These are phyloP conservation scores for Blastobotrys aristatus DNA, from an alignment of 1,139 yeast species.

Conservation along the genomic window DNA sequence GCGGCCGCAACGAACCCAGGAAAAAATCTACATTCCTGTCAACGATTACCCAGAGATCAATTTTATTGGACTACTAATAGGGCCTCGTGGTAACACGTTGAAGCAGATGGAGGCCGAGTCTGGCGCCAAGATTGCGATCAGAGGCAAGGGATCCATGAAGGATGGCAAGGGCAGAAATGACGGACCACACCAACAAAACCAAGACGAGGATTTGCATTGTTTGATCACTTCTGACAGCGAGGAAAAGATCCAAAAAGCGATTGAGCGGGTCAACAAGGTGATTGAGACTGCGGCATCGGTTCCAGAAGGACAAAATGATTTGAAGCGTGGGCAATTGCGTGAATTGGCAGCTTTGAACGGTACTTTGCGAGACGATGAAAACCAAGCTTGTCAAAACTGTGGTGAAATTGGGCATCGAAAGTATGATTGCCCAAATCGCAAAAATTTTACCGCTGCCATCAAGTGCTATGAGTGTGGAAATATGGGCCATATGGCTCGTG, in stretches of 20 bases:
- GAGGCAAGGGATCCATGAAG: constrained; percentile 94
- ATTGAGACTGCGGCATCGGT: constrained; percentile 76
- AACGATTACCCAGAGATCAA: constrained; percentile 88
- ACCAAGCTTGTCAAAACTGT: constrained; percentile 56
- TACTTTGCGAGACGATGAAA: constrained; percentile 78
- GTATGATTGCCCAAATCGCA: constrained; percentile 56
- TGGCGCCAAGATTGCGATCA: constrained; percentile 79
- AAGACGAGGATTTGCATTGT: constrained; percentile 84
- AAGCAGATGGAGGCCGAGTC: constrained; percentile 74
- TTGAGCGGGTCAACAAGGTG: constrained; percentile 66
- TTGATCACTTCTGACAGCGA: constrained; percentile 79
- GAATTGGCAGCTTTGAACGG: constrained; percentile 94
- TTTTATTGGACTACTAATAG: constrained; percentile 83
- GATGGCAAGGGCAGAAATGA: constrained; percentile 67
- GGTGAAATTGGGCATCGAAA: constrained; percentile 60
- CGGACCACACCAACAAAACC: constrained; percentile 45
- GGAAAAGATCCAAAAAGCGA: constrained; percentile 71
- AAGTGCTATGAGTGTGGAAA: constrained; percentile 77
- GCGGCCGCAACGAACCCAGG: constrained; percentile 67
- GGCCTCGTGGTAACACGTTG: constrained; percentile 93
- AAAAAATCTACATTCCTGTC: constrained; percentile 80
- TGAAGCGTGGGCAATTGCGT: constrained; percentile 84
- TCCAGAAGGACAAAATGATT: constrained; percentile 90
- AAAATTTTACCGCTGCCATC: constrained; percentile 51
- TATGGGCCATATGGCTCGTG: constrained; percentile 82